Evolutionary conservation across 768 basidiomycete genomes (phyloP), one percentile per base, ranked within the genome.

Genomic region (Termitomyces sp.): DNA sequence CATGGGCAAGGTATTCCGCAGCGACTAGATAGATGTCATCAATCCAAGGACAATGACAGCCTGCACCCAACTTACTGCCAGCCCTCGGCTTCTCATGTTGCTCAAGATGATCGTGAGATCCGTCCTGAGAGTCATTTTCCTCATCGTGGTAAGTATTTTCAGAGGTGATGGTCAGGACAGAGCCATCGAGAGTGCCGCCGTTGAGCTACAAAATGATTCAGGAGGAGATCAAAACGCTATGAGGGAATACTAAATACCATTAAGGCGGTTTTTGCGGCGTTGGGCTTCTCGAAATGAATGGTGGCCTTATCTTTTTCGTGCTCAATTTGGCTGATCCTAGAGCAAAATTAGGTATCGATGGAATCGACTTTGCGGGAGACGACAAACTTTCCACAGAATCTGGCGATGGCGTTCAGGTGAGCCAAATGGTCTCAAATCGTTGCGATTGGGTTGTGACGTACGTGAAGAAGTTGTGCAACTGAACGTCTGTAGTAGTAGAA

Each of bases 11-110:
- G 71, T 95, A 93, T 70, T 98, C 96, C 29, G 96, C 95, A 27
- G 90, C 89, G 65, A 97, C 92, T 85, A 67, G 59, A 29, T 19
- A 55, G 37, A 56, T n/a, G n/a, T n/a, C n/a, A 35, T 19, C 25
- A 50, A 32, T 9, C 32, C 54, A 48, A 56, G 57, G 21, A 31
- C 21, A 17, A 31, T 19, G 12, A 42, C 16, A 34, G 37, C 31
- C 35, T 21, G 12, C 14, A 37, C 1, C 17, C 1, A 6, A 73
- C 86, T 64, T 63, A 90, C 89, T 92, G 44, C 85, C 91, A 17
- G 90, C 89, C 31, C 90, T 77, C 1, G 96, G 96, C 76, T 99
- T 99, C 72, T 96, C 94, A 38, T 86, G 81, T 73, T 97, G 95
- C 16, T 89, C 84, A 65, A 90, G 77, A 48, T 73, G n/a, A n/a